Evolutionary conservation across 106 monocot genomes (phyloP).

Genomic region (Platanthera guangdongensis): DNA sequence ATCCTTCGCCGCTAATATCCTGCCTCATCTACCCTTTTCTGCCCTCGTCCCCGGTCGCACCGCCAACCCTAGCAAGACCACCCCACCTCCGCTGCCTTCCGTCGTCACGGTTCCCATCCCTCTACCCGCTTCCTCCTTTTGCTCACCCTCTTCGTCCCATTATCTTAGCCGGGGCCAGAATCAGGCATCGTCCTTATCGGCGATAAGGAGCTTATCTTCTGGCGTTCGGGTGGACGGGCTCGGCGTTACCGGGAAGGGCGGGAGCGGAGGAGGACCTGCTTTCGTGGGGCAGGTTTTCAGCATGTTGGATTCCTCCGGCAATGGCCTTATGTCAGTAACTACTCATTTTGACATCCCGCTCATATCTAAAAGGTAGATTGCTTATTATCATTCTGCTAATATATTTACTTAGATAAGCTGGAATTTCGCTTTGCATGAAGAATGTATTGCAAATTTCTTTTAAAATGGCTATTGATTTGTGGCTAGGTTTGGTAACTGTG

Average conservation of each 20-base stretch:
- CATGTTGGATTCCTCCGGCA: constrained; percentile 92
- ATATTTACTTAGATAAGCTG: not conserved
- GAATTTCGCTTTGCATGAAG: not conserved
- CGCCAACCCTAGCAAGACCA: not conserved
- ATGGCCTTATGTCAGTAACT: constrained; percentile 87
- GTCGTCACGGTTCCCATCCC: constrained; percentile 12
- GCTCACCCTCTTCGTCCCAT: constrained; percentile 13
- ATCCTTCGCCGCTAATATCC: constrained; percentile 25
- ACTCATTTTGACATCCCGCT: constrained; percentile 64
- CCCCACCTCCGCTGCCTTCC: not conserved
- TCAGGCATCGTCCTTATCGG: constrained; percentile 15
- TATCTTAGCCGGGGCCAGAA: constrained; percentile 7
- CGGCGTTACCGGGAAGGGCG: constrained; percentile 20
- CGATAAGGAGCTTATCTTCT: constrained; percentile 37
- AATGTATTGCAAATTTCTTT: too few relatives aligned
- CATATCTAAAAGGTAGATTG: constrained; percentile 31
- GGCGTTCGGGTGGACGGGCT: constrained; percentile 49
- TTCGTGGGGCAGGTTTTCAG: constrained; percentile 97
- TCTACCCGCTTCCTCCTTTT: constrained; percentile 16
- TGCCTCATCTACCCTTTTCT: constrained; percentile 22
- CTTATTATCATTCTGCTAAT: not conserved
- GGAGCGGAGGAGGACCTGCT: constrained; percentile 45
- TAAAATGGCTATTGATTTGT: too few relatives aligned
- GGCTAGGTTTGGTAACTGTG: not conserved
- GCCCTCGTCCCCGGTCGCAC: constrained; percentile 8